Conservation (phyloP, 345 rosid genomes). For the Microthlaspi erraticum region DNA sequence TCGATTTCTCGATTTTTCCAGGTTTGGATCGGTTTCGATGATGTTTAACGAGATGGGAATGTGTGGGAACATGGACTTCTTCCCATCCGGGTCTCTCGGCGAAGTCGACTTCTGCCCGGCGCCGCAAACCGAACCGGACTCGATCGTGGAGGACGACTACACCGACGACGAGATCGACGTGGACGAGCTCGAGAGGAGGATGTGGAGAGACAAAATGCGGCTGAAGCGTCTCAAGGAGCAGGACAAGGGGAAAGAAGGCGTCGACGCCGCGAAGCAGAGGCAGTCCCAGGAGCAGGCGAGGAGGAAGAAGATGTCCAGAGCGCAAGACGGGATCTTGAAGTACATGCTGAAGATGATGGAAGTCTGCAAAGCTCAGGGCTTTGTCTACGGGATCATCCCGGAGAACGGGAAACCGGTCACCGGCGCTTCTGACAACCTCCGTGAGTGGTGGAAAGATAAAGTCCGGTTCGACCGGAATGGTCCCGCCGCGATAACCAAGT, state of each 20-base stretch:
- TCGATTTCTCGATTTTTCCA: slow-evolving; percentile 7
- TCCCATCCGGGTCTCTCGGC: slow-evolving; percentile 53
- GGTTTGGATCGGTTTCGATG: slow-evolving; percentile 46
- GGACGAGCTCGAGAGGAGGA: slow-evolving; percentile 83
- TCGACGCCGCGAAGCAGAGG: slow-evolving; percentile 80
- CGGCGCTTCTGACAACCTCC: slow-evolving; percentile 88
- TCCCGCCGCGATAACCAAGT: slow-evolving; percentile 85
- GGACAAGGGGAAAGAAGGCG: slow-evolving; percentile 69
- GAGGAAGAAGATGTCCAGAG: slow-evolving; percentile 99
- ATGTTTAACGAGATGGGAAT: slow-evolving; percentile 83
- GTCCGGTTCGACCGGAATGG: slow-evolving; percentile 98
- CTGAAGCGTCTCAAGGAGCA: slow-evolving; percentile 86
- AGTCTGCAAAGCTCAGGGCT: slow-evolving; percentile 94
- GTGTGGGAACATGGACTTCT: slow-evolving; percentile 80
- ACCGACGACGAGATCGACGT: slow-evolving; percentile 96
- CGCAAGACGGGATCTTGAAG: slow-evolving; percentile 98
- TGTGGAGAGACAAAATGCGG: slow-evolving; percentile 94
- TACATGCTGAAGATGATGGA: slow-evolving; percentile 99
- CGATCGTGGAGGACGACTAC: slow-evolving; percentile 78
- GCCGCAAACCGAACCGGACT: slow-evolving; percentile 61
- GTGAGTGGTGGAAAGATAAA: slow-evolving; percentile 99
- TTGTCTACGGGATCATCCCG: slow-evolving; percentile 95
- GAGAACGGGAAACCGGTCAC: slow-evolving; percentile 96
- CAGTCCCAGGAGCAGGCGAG: slow-evolving; percentile 88
- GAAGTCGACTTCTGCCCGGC: slow-evolving; percentile 57